These are phyloP conservation scores for Monosporascus sp. DNA, from an alignment of 2,329 filamentous ascomycete genomes.

Conservation along the genomic window DNA sequence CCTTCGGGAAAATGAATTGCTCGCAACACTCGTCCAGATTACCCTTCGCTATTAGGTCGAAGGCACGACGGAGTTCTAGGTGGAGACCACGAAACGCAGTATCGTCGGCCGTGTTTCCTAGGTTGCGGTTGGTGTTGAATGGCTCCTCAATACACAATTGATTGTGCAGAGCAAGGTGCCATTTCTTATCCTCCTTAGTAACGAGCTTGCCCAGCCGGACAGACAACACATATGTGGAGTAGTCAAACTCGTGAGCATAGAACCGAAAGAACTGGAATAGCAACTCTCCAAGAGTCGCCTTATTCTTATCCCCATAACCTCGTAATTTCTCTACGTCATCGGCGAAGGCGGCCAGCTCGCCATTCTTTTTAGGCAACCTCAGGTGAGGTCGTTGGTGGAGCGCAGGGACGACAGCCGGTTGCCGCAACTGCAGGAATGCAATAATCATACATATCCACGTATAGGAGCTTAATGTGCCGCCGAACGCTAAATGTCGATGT, in stretches of 20 bases:
- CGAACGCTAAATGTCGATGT: conserved; percentile 60
- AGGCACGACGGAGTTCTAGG: conserved; percentile 81
- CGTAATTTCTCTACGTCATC: conserved; percentile 74
- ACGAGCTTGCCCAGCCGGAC: conserved; percentile 75
- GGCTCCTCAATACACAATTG: conserved; percentile 93
- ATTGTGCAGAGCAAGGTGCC: conserved; percentile 76
- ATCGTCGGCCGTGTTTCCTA: conserved; percentile 95
- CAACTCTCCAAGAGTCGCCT: conserved; percentile 76
- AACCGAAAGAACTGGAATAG: conserved; percentile 94
- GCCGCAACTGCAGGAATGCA: conserved; percentile 85
- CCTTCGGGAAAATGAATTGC: conserved; percentile 80
- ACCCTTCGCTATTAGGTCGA: conserved; percentile 71
- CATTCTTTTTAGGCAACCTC: conserved; percentile 56
- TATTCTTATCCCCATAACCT: conserved; percentile 73
- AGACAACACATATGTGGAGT: conserved; percentile 77
- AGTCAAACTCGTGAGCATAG: conserved; percentile 91
- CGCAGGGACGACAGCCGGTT: conserved; percentile 77
- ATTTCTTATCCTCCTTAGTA: conserved; percentile 80
- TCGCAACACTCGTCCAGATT: conserved; percentile 82
- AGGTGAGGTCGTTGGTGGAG: conserved; percentile 70
- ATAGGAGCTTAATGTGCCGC: conserved; percentile 93
- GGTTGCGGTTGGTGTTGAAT: conserved; percentile 82
- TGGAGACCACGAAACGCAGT: conserved; percentile 91
- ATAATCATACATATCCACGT: conserved; percentile 99
- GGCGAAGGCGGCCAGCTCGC: conserved; percentile 71